Evolutionary conservation across 2,329 filamentous ascomycete genomes (phyloP).

Genomic region (Penicillium sp.): DNA sequence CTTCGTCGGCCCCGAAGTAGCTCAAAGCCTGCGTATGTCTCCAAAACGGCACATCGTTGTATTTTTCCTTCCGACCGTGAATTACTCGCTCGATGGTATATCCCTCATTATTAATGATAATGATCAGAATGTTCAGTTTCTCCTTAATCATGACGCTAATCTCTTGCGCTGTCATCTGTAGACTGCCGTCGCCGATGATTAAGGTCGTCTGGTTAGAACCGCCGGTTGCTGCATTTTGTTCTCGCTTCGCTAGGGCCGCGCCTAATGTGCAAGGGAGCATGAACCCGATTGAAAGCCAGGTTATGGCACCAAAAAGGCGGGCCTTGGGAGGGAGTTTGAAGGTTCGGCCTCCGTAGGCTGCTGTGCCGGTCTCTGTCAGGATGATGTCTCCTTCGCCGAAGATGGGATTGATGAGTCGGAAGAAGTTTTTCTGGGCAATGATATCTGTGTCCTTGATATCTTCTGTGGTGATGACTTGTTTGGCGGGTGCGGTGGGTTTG

Average conservation of each 20-base stretch:
- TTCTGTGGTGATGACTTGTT: slow-evolving; percentile 12
- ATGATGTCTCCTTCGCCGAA: slow-evolving; percentile 55
- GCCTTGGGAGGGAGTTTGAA: slow-evolving; percentile 51
- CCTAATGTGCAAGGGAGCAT: slow-evolving; percentile 59
- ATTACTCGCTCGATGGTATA: slow-evolving; percentile 61
- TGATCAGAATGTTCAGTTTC: slow-evolving; percentile 48
- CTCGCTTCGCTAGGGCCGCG: slow-evolving; percentile 51
- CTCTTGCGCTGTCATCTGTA: slow-evolving; percentile 66
- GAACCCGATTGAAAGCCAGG: slow-evolving; percentile 61
- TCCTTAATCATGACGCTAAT: slow-evolving; percentile 61
- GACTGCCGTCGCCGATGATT: slow-evolving; percentile 62
- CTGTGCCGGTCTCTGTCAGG: slow-evolving; percentile 59
- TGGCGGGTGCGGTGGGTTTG: slow-evolving; percentile 39
- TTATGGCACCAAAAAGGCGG: slow-evolving; percentile 51
- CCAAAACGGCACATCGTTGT: slow-evolving; percentile 58
- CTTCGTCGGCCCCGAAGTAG: slow-evolving; percentile 48
- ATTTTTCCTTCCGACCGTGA: slow-evolving; percentile 52
- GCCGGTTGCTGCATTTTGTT: slow-evolving; percentile 18
- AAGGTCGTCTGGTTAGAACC: slow-evolving; percentile 51
- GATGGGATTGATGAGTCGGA: slow-evolving; percentile 47
- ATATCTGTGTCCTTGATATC: slow-evolving; percentile 45
- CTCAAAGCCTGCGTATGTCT: slow-evolving; percentile 49
- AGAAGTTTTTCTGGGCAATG: slow-evolving; percentile 51
- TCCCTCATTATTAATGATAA: slow-evolving; percentile 60
- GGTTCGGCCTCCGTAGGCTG: slow-evolving; percentile 54